Conservation (phyloP, 306 rosid genomes). For the Fragaria iinumae region DNA sequence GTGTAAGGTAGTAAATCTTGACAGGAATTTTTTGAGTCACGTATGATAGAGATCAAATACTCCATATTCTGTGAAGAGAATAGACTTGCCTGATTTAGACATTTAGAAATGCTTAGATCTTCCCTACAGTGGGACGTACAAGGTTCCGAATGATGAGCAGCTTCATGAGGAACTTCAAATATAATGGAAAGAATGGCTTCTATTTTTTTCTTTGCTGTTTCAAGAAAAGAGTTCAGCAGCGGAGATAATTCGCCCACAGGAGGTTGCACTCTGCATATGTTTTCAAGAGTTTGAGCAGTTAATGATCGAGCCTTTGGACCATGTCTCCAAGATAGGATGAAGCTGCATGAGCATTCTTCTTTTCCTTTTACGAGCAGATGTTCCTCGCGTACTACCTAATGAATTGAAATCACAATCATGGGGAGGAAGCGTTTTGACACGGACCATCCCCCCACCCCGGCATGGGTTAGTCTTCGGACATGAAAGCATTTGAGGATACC, state of each 20-base stretch:
- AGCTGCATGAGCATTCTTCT: not conserved
- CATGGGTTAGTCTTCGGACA: no score
- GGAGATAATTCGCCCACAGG: not conserved
- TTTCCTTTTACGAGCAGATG: not conserved
- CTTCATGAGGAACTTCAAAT: not conserved
- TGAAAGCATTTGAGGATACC: no score
- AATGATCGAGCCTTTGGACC: constrained; percentile 24
- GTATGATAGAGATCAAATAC: no score
- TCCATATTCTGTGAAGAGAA: not conserved
- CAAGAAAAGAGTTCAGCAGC: not conserved
- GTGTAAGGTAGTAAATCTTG: not conserved
- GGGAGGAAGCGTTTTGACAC: no score
- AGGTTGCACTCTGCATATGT: not conserved
- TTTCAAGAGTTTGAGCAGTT: constrained; percentile 8
- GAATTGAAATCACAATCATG: not conserved
- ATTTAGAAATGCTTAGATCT: not conserved
- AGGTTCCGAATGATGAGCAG: not conserved
- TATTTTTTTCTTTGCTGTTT: not conserved
- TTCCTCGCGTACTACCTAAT: not conserved
- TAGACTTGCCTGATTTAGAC: not conserved
- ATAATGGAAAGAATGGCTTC: not conserved
- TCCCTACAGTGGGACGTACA: not conserved
- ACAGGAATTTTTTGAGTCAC: not conserved
- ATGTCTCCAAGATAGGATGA: not conserved
- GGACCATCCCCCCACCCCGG: no score